These are phyloP conservation scores for Debaryomyces tyrocola DNA, from an alignment of 805 yeast genomes.

Conservation along the genomic window DNA sequence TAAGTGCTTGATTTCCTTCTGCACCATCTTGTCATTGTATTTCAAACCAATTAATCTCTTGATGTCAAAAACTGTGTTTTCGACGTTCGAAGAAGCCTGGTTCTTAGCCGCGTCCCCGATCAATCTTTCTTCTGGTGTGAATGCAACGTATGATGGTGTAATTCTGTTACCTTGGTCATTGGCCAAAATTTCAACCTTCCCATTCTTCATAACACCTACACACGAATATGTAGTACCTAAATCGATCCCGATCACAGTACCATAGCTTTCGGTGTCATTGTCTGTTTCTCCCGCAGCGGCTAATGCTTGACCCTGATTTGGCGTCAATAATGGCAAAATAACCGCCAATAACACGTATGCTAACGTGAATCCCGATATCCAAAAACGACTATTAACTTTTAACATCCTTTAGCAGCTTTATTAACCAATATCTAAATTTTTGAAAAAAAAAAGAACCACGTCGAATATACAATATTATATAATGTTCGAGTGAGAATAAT, in stretches of 20 bases:
- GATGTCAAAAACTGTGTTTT: slow-evolving; percentile 82
- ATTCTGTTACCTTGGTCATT: slow-evolving; percentile 97
- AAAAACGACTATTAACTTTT: slow-evolving; percentile 14
- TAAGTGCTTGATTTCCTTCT: slow-evolving; percentile 52
- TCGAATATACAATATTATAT: neutral
- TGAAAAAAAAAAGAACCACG: neutral
- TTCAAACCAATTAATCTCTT: slow-evolving; percentile 91
- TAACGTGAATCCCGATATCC: slow-evolving; percentile 29
- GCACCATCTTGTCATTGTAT: slow-evolving; percentile 72
- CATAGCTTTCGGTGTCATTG: slow-evolving; percentile 32
- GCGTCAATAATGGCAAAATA: slow-evolving; percentile 34
- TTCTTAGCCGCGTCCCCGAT: slow-evolving; percentile 95
- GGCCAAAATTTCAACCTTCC: slow-evolving; percentile 88
- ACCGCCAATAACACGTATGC: slow-evolving; percentile 35
- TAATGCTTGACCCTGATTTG: slow-evolving; percentile 10
- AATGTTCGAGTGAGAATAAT: neutral
- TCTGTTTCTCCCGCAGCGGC: slow-evolving; percentile 21
- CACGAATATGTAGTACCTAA: slow-evolving; percentile 92
- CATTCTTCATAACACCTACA: slow-evolving; percentile 90
- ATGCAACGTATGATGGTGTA: slow-evolving; percentile 90
- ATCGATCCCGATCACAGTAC: slow-evolving; percentile 70
- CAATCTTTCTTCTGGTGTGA: slow-evolving; percentile 83
- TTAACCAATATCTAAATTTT: neutral
- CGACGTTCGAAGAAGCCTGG: slow-evolving; percentile 90
- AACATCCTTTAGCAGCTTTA: slow-evolving; percentile 5